A percentile compares a stretch with the other conserved stretches of the same genome.
Conservation (phyloP, 116 monocot species). For the Iris pallida region DNA sequence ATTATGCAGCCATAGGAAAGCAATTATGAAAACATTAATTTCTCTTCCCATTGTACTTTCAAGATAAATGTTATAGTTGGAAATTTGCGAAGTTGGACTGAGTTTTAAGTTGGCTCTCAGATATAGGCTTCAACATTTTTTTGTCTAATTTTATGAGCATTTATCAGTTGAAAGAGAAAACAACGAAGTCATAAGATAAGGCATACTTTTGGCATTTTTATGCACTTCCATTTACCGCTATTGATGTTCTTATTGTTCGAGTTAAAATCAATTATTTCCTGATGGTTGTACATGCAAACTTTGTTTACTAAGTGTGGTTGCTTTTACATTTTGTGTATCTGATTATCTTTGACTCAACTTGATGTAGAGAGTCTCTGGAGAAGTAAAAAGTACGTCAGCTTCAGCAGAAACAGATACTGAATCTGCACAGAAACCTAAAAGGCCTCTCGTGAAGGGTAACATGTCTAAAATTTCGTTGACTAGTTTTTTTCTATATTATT, state of each 20-base stretch:
- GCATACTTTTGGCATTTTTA: no score
- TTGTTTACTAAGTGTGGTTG: neutral
- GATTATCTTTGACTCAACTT: neutral
- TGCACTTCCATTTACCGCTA: neutral
- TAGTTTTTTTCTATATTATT: neutral
- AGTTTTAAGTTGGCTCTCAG: no score
- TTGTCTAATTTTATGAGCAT: no score
- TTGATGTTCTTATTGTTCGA: neutral
- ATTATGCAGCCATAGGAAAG: no score
- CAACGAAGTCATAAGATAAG: no score
- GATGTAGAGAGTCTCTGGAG: constrained; percentile 63
- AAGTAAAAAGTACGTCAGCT: constrained; percentile 26
- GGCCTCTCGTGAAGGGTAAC: constrained; percentile 66
- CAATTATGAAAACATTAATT: no score
- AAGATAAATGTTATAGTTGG: no score
- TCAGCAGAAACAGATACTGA: constrained; percentile 32
- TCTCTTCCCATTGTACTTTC: no score
- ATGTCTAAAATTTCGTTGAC: neutral
- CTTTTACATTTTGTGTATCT: neutral
- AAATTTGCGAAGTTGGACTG: no score
- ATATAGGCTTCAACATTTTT: no score
- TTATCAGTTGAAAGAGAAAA: no score
- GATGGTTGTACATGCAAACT: neutral
- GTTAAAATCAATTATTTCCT: neutral
- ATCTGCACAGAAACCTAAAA: constrained; percentile 37